Base-by-base conservation (phyloP, 805 yeast species). In the Yamadazyma endophytica region DNA sequence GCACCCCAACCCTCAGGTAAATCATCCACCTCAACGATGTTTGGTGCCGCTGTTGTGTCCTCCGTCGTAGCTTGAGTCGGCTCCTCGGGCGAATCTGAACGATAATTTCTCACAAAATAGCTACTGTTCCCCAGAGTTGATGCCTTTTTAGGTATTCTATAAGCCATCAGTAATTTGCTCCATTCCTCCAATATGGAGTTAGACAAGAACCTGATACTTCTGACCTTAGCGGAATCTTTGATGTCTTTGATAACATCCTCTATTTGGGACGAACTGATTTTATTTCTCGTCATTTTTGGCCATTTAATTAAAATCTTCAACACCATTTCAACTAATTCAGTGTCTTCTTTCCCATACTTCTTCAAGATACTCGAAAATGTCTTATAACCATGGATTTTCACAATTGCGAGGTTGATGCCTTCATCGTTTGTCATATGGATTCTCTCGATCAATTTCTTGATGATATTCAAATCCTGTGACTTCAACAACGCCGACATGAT, bases 331-430 rank as follows among this genome's bases (percentile, higher is more conserved):
- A 73, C 60, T 27, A 81, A 50, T 1, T 56, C 61, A 15, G 59
- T 65, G 24, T 43, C 46, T 7, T 37, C 27, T 9, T 44, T 44
- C 27, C 51, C 24, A 29, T 42, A 44, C 8, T 58, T 62, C 39
- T 68, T 66, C 31, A 88, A 50, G 4, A 85, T 58, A 9, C 78
- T 72, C 11, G 83, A 74, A 31, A 89, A 64, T 13, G 92, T 79
- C 49, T 80, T 80, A 56, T 87, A 84, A 9, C 97, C 98, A 54
- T 89, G 98, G 49, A 87, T 68, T 38, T 79, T 73, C 46, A 86
- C 75, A 25, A 89, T 75, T 19, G 73, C 69, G 9, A 69, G 56
- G 33, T 82, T 75, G 17, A 82, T 62, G 4, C 56, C 54, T 2
- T 64, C 61, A 25, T 73, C 78, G 12, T 65, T 57, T 4, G 85